Base-by-base conservation (phyloP, 116 monocot genomes). In the Iris pallida region DNA sequence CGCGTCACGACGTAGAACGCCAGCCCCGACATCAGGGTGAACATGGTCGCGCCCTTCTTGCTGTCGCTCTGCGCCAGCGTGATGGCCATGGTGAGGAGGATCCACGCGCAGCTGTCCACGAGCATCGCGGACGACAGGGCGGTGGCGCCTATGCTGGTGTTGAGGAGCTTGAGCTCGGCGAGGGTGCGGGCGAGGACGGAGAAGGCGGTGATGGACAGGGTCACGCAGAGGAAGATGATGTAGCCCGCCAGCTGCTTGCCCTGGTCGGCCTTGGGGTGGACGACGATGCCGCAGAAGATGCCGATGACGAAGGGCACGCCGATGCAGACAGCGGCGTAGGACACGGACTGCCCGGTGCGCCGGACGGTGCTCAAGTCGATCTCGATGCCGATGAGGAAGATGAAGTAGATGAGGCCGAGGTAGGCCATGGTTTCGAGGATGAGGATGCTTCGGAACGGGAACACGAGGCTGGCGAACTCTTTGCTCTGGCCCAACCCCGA, bases 371-470 rank as follows among this genome's bases (percentile, higher is more conserved):
- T 3, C 6, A 16, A n/a, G 16, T 81, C 76, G 67, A 76, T 61
- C 57, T 72, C 76, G 0, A 81, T n/a, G 13, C 76, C 81, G 7
- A 68, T 56, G 45, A 59, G 62, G 64, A 81, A 81, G 16, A 72
- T 71, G 76, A 55, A 72, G 72, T 72, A 76, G 48, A 76, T 76
- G 45, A 81, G 72, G 16, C 76, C 81, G 16, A 81, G 20, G 19
- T 81, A 65, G 6, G 76, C 61, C 47, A 72, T 72, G 14, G 63
- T 51, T 51, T 81, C 76, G 0, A 81, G 68, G 19, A 81, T 57
- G 8, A 76, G 11, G 8, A 76, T 11, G 55, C 81, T 68, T 2
- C 71, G 55, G 3, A 61, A 17, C 5, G 80, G 80, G 68, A 80
- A 80, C 4, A 80, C 17, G 8, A 44, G 12, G 4, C 0, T 0